Conservation (phyloP, 2,329 filamentous ascomycete species). For the Pleoardoris graminearum region DNA sequence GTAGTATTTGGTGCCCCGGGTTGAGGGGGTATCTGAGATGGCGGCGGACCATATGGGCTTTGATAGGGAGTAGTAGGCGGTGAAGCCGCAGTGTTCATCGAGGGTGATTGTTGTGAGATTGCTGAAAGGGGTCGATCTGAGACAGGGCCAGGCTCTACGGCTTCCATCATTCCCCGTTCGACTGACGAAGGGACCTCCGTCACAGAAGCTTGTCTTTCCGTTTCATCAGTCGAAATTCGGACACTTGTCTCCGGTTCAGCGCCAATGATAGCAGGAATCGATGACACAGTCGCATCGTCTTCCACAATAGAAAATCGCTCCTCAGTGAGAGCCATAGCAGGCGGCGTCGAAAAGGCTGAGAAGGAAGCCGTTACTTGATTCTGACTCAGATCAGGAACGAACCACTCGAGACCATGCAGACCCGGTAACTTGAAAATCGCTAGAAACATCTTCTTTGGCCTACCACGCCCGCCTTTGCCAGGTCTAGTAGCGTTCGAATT, state of each 20-base stretch:
- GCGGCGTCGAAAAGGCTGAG: background rate
- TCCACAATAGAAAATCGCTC: background rate
- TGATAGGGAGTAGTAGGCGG: slow-evolving; percentile 14
- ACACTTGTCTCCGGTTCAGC: background rate
- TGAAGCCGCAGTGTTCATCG: slow-evolving; percentile 20
- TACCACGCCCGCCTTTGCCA: slow-evolving; percentile 34
- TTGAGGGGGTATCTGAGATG: background rate
- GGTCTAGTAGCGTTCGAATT: slow-evolving; percentile 50
- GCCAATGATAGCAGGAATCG: background rate
- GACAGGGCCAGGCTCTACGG: background rate
- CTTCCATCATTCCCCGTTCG: background rate
- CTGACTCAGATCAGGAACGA: slow-evolving; percentile 10
- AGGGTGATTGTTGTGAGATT: slow-evolving; percentile 8
- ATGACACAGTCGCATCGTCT: background rate
- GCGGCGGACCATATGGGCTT: slow-evolving; percentile 14
- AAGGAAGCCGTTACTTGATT: slow-evolving; percentile 1
- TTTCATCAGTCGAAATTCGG: background rate
- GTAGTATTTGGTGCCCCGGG: too few species aligned
- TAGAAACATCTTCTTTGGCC: slow-evolving; percentile 49
- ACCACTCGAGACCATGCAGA: slow-evolving; percentile 45
- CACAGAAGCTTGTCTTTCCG: background rate
- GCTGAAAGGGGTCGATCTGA: background rate
- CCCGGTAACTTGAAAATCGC: slow-evolving; percentile 47
- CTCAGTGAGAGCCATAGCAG: background rate
- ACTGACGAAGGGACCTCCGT: background rate